Base-by-base conservation (phyloP, 805 yeast genomes). In the Candida methanosorbosa region DNA sequence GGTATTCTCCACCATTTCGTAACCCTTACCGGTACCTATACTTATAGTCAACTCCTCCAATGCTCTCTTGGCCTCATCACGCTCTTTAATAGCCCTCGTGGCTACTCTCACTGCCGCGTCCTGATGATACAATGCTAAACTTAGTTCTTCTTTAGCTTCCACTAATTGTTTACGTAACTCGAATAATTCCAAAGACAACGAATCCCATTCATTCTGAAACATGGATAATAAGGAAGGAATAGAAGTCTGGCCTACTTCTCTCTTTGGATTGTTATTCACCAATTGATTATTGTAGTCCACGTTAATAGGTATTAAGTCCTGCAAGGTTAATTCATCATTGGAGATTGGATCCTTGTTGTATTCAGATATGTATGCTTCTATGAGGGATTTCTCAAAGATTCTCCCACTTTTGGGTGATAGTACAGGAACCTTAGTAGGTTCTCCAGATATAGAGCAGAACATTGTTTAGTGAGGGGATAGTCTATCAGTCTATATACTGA, bases 31-130 rank as follows among this genome's bases (percentile, higher is more conserved):
- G 12, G 37, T 39, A 11, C 59, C 66, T 28, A 68, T 57, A 14
- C 71, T 61, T 5, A 50, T 54, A 1, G 77, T 61, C 36, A 84
- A 56, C 35, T 72, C 66, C 33, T 74, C 71, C 36, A 87, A 61
- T 2, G 87, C 86, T n/a, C 50, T 51, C 40, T 69, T 68, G 2
- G 88, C 81, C 30, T 77, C 83, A 41, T 85, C 94, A 27, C 87
- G 62, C 46, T 88, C 95, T 36, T 68, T 66, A n/a, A 80, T 62
- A 2, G 85, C 75, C 23, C 69, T 67, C 0, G 94, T 78, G 1
- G 90, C 94, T 1, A 88, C 95, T 37, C 88, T 64, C 3, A 82
- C 77, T 2, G 96, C 94, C 1, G 97, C 96, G 53, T 88, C 97
- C 42, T 83, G 83, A 49, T 79, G 81, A 48, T 86, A 88, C 27